phyloP scores from a whole-genome alignment of 495 filamentous ascomycete genomes.

The Penicillium lividum region DNA sequence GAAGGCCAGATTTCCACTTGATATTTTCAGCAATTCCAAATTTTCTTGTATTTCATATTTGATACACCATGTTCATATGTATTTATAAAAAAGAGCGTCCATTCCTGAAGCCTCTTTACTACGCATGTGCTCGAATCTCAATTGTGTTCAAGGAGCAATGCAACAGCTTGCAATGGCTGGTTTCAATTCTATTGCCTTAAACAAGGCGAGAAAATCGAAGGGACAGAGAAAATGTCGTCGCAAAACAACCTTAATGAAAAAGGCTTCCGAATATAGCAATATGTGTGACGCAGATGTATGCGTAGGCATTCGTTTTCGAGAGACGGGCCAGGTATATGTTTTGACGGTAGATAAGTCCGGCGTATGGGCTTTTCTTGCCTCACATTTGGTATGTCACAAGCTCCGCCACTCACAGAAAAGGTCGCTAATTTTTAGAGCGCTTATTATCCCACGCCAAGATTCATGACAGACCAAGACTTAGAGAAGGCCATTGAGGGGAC shows the following conservation, averaged over 20 bases:
- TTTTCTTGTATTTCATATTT: conserved; percentile 5
- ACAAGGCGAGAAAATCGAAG: conserved; percentile 1
- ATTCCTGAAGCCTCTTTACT: no score
- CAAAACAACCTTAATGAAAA: conserved; percentile 19
- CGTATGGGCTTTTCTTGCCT: conserved; percentile 24
- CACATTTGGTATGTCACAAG: conserved; percentile 19
- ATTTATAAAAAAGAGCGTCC: neutral
- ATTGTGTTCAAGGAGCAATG: no score
- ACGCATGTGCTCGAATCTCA: no score
- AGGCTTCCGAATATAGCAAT: conserved; percentile 20
- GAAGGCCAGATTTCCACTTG: conserved; percentile 3
- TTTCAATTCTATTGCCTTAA: no score
- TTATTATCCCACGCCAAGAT: conserved; percentile 11
- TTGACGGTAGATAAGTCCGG: conserved; percentile 22
- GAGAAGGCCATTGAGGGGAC: conserved; percentile 3
- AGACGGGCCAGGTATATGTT: conserved; percentile 23
- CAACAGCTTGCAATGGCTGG: no score
- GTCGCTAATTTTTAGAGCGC: neutral
- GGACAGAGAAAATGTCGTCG: conserved; percentile 16
- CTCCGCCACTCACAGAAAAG: no score
- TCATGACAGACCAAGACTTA: conserved; percentile 11
- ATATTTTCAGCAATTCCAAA: conserved; percentile 7
- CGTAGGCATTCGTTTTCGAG: conserved; percentile 22
- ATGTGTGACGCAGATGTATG: conserved; percentile 21
- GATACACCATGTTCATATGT: neutral